phyloP scores from a whole-genome alignment of 2,329 filamentous ascomycete genomes.

The Fusarium euwallaceae region DNA sequence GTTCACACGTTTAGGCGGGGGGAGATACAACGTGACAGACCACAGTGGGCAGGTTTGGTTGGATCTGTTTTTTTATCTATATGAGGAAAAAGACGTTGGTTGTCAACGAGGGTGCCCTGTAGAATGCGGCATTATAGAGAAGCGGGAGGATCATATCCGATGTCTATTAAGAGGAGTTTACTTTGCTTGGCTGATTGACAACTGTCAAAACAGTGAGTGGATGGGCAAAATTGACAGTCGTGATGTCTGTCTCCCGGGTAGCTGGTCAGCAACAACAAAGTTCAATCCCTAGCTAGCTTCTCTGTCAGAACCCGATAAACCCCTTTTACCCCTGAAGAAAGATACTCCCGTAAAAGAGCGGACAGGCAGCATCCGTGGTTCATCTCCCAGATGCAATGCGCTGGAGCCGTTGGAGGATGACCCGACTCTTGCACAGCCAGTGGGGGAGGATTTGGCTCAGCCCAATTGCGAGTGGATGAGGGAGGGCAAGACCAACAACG shows the following conservation, averaged over 20 bases:
- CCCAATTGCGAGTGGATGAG: background rate
- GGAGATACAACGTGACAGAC: background rate
- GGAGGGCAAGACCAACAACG: background rate
- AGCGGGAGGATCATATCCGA: background rate
- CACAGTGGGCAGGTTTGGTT: no score
- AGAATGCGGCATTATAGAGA: background rate
- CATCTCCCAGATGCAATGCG: background rate
- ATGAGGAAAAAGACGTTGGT: background rate
- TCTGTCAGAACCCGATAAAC: background rate
- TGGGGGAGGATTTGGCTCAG: background rate
- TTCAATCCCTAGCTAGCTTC: background rate
- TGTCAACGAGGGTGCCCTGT: background rate
- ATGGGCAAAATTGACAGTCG: background rate
- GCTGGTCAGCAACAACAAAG: background rate
- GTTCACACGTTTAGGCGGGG: background rate
- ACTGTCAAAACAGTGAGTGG: no score
- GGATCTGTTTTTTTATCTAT: background rate
- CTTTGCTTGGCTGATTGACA: background rate
- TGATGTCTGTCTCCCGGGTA: conserved; percentile 3
- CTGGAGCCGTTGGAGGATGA: background rate
- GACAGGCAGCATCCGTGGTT: background rate
- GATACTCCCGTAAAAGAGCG: conserved; percentile 19
- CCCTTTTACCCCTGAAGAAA: conserved; percentile 5
- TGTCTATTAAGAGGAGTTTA: background rate
- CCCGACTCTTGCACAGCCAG: background rate